These are phyloP conservation scores for Mimosa bimucronata DNA, from an alignment of 306 rosid species.

Conservation along the genomic window DNA sequence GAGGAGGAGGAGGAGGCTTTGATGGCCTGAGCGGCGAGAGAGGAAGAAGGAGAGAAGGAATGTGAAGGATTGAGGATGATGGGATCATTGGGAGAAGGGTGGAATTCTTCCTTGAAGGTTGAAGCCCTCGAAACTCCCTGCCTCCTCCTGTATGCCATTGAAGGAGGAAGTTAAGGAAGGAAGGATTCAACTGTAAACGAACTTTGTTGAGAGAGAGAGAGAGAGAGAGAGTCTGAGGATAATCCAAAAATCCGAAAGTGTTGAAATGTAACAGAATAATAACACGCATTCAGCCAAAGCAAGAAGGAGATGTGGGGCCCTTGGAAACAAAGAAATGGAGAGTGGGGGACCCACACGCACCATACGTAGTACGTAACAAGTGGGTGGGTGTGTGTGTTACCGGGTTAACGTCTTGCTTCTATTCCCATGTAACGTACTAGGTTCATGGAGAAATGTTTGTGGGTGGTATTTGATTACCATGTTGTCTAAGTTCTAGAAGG, in stretches of 20 bases:
- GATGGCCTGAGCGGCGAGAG: slow-evolving; percentile 82
- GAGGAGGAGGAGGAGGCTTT: slow-evolving; percentile 69
- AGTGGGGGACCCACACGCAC: background rate
- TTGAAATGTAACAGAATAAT: background rate
- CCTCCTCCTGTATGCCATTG: slow-evolving; percentile 94
- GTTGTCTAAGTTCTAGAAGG: too few relatives aligned
- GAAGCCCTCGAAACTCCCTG: slow-evolving; percentile 73
- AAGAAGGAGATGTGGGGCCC: background rate
- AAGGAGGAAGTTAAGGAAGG: too few relatives aligned
- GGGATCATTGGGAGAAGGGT: slow-evolving; percentile 42
- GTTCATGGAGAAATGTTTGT: too few relatives aligned
- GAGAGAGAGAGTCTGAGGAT: too few relatives aligned
- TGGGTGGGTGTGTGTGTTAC: background rate
- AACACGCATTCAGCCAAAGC: background rate
- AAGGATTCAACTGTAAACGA: slow-evolving; percentile 42
- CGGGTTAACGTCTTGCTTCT: background rate
- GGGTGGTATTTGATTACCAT: too few relatives aligned
- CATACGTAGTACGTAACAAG: background rate
- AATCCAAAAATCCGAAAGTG: background rate
- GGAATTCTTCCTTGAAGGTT: slow-evolving; percentile 84
- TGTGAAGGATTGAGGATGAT: slow-evolving; percentile 1
- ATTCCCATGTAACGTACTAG: background rate
- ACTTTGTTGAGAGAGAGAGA: slow-evolving; percentile 22
- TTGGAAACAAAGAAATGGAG: background rate
- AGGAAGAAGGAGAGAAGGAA: slow-evolving; percentile 33